Evolutionary conservation across 257 asterid genomes (phyloP), one percentile per base, ranked within the genome.

Genomic region (Solanum ossicruentum): DNA sequence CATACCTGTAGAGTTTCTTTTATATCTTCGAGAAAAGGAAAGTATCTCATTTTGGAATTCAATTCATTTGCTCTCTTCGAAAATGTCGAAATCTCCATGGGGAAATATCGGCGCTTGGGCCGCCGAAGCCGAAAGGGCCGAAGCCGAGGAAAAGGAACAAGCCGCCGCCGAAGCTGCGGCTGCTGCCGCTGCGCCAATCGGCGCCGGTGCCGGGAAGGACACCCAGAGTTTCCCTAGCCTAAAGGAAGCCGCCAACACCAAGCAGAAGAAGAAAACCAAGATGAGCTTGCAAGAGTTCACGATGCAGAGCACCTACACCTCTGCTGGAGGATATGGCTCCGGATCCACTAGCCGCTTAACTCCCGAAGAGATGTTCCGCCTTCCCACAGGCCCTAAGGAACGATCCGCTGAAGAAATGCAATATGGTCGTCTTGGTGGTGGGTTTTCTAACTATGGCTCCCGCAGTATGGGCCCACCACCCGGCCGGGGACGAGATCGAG

Each of bases 11-110:
- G 43, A 12, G 39, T 75, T 17, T 49, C 61, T 52, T 16, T 51
- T 51, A 51, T 51, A 52, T 16, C 16, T 26, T 26, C n/a, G 3
- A 0, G 8, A 77, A 78, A 26, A 54, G 26, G 65, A 78, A 78
- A 78, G 49, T 49, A 51, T 77, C 47, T 77, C 83, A 52, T 51
- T 78, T 78, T 78, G 16, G 83, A 78, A 52, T 52, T 52, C 65
- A 52, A 51, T 78, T 32, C 16, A 52, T 17, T 78, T 52, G 26
- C 83, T 52, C 49, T 78, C 83, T 72, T 82, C 70, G 80, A 86
- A 88, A 87, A 92, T 95, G 98, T 92, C 97, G 91, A 95, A 95
- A 91, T 93, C 98, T 84, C 93, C 99, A 63, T 97, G 98, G 99
- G 95, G 95, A 47, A 93, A 90, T 47, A 84, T 97, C 90, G 98